These are phyloP conservation scores for Pseudoneurospora amorphoporcata DNA, from an alignment of 495 filamentous ascomycete species.

Conservation along the genomic window DNA sequence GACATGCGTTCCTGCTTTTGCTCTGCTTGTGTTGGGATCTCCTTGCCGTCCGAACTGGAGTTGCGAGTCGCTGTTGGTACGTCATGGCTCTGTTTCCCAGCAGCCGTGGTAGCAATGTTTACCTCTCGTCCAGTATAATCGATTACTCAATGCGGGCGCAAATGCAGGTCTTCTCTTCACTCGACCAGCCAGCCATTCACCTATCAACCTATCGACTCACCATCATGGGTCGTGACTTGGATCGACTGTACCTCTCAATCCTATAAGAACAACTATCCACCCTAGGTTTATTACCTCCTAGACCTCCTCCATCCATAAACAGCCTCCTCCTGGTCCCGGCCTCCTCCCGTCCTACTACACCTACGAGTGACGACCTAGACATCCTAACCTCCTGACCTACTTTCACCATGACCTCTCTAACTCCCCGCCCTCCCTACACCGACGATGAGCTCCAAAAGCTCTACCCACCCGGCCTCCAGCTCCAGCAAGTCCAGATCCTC, in stretches of 20 bases:
- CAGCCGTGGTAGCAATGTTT: background rate
- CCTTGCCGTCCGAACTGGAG: background rate
- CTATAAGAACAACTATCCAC: background rate
- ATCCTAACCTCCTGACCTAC: background rate
- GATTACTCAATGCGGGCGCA: background rate
- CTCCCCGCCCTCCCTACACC: conserved; percentile 66
- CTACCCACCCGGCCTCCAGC: conserved; percentile 69
- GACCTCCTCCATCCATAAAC: background rate
- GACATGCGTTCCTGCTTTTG: background rate
- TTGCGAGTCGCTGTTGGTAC: background rate
- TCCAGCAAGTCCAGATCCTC: conserved; percentile 83
- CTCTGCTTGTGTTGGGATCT: background rate
- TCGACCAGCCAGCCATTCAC: background rate
- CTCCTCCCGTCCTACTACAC: background rate
- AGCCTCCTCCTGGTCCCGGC: background rate
- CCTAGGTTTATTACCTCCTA: background rate
- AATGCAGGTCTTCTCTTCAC: background rate
- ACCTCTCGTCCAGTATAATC: background rate
- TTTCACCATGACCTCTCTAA: conserved; percentile 61
- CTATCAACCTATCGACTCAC: background rate
- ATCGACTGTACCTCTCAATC: background rate
- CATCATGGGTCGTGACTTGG: background rate
- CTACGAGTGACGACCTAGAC: background rate
- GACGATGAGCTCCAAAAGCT: conserved; percentile 69
- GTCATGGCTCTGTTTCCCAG: background rate